phyloP scores from a whole-genome alignment of 257 asterid species.

The Fraxinus cuspidata region DNA sequence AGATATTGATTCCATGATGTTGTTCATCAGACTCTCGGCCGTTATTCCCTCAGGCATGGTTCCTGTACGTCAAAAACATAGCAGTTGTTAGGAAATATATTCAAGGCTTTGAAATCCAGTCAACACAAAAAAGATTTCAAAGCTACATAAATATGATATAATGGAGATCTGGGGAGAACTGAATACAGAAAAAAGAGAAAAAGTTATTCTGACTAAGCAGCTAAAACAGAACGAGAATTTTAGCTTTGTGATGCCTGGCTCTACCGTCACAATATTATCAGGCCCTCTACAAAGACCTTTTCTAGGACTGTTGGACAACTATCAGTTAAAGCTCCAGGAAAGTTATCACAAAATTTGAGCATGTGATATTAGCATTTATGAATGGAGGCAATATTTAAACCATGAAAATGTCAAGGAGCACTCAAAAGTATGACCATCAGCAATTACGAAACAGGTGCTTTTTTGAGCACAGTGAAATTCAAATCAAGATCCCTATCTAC shows the following conservation, averaged over 20 bases:
- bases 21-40: conserved; percentile 62
- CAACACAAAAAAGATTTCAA: neutral
- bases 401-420: neutral
- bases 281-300: neutral
- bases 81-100: neutral
- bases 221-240: neutral
- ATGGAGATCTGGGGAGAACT: neutral
- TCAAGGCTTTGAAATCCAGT: neutral
- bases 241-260: neutral
- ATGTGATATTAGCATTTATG: neutral
- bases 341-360: neutral
- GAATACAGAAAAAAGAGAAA: neutral
- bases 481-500: neutral
- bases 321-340: neutral
- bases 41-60: conserved; percentile 77
- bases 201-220: neutral
- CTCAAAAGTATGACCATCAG: neutral
- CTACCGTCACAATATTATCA: neutral
- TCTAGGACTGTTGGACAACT: neutral
- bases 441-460: neutral
- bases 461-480: neutral
- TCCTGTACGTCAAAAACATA: conserved; percentile 15
- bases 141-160: neutral
- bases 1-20: conserved; percentile 60
- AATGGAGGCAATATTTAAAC: neutral